These are phyloP conservation scores for Gliomastix tumulicola DNA, from an alignment of 2,329 filamentous ascomycete species.

Conservation along the genomic window DNA sequence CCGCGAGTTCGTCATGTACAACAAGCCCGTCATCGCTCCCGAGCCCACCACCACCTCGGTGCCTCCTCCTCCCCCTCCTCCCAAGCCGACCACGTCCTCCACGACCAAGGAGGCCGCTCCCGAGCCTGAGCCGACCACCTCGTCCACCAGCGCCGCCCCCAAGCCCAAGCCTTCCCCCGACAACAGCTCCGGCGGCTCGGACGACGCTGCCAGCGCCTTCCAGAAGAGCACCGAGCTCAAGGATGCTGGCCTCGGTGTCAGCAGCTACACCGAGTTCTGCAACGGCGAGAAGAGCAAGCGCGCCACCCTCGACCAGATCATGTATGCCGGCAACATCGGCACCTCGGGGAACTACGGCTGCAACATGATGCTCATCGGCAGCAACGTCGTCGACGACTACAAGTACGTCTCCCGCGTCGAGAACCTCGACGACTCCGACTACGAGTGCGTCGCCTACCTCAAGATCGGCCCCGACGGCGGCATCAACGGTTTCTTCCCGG, in stretches of 20 bases:
- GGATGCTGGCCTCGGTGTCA: constrained; percentile 5
- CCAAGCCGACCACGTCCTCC: constrained; percentile 8
- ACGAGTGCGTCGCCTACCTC: constrained; percentile 39
- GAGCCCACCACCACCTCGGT: constrained; percentile 12
- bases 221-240: too few species aligned
- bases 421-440: constrained; percentile 24
- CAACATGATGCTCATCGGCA: constrained; percentile 41
- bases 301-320: constrained; percentile 36
- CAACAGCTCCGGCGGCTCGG: constrained; percentile 5
- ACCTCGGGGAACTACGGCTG: constrained; percentile 33
- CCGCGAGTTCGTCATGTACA: constrained; percentile 24
- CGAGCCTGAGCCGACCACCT: constrained; percentile 2
- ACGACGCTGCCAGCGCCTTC: constrained; percentile 11
- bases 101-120: constrained; percentile 4
- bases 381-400: constrained; percentile 28
- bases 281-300: constrained; percentile 31
- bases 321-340: constrained; percentile 40
- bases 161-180: not conserved
- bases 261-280: constrained; percentile 23
- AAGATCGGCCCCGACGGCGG: constrained; percentile 39
- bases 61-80: too few species aligned
- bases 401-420: constrained; percentile 34
- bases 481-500: constrained; percentile 42
- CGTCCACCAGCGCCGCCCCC: constrained; percentile 4
- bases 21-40: constrained; percentile 18